Base-by-base conservation (phyloP, 441 rosid species). In the Lepidium campestre region DNA sequence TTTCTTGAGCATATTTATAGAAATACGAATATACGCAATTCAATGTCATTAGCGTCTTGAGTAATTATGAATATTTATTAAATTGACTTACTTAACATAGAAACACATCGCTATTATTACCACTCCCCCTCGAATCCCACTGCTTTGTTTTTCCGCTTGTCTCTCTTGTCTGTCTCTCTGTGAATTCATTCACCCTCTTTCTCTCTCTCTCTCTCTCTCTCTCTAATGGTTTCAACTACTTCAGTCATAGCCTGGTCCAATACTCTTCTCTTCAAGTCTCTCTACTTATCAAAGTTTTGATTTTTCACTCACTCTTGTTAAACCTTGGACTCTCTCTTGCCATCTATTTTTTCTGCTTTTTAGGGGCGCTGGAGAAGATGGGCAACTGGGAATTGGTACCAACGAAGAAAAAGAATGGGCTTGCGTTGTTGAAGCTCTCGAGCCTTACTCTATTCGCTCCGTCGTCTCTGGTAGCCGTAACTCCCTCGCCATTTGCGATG, bases 331-430 rank as follows among this genome's bases (percentile, higher is more conserved):
- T 49, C 31, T 67, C 53, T 15, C 47, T 57, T 58, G 37, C 59
- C 55, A 42, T 39, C 22, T 48, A 1, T 27, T 9, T 37, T 57
- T 2, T 18, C 2, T 7, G 46, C 45, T 25, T 71, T 7, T 54
- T 85, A 93, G 97, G 97, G 99, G 99, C 44, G 74, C 97, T n/a
- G 99, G 97, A 54, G 99, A 94, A 77, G 99, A 94, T 77, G 99
- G 99, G 62, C 97, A 94, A 62, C 76, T 94, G 67, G 97, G 99
- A 45, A 78, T 84, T 62, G 97, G 97, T 6, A 84, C 54, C 62
- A 82, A 84, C 67, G 97, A 87, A 68, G 97, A 91, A 54, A 87
- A 77, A 71, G 92, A 89, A 67, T 75, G 91, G 88, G 91, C 84
- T 62, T 86, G 87, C 58, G 84, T 78, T 46, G 87, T 94, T 64